Evolutionary conservation across 257 asterid species (phyloP).

Genomic region (Perilla frutescens): DNA sequence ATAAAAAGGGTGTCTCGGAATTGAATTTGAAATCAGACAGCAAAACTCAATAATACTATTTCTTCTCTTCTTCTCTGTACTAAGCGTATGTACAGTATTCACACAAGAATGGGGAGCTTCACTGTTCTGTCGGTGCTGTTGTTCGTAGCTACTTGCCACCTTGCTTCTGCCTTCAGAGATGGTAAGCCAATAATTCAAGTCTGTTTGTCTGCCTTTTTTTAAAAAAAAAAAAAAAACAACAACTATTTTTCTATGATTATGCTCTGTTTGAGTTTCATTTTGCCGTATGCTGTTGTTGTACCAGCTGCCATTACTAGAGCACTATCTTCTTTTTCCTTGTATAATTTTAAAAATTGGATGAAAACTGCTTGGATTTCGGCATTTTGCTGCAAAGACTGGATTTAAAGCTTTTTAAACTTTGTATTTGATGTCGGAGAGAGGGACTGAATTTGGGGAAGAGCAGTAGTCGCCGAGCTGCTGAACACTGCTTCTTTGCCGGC

Average conservation of each 20-base stretch:
- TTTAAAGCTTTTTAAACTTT: conserved; percentile 23
- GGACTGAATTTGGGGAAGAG: too few relatives aligned
- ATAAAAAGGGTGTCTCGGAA: conserved; percentile 53
- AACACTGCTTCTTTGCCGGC: too few relatives aligned
- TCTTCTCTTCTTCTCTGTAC: conserved; percentile 16
- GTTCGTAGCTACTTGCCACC: conserved; percentile 47
- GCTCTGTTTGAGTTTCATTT: not conserved
- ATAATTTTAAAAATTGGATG: conserved; percentile 10
- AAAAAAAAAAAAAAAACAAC: too few relatives aligned
- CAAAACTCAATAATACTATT: conserved; percentile 19
- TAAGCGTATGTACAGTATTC: conserved; percentile 27
- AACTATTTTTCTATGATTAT: not conserved
- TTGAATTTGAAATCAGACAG: conserved; percentile 37
- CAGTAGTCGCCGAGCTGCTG: too few relatives aligned
- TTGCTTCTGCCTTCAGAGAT: conserved; percentile 61
- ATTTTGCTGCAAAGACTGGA: not conserved
- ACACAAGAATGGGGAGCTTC: conserved; percentile 47
- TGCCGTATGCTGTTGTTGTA: not conserved
- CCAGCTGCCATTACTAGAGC: not conserved
- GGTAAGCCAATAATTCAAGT: conserved; percentile 47
- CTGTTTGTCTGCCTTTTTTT: not conserved
- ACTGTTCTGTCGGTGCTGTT: conserved; percentile 51
- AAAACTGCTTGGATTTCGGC: conserved; percentile 14
- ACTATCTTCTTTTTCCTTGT: not conserved
- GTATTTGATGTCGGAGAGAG: not conserved